These are phyloP conservation scores for Fomes fomentarius DNA, from an alignment of 1,284 basidiomycete species.

Conservation along the genomic window DNA sequence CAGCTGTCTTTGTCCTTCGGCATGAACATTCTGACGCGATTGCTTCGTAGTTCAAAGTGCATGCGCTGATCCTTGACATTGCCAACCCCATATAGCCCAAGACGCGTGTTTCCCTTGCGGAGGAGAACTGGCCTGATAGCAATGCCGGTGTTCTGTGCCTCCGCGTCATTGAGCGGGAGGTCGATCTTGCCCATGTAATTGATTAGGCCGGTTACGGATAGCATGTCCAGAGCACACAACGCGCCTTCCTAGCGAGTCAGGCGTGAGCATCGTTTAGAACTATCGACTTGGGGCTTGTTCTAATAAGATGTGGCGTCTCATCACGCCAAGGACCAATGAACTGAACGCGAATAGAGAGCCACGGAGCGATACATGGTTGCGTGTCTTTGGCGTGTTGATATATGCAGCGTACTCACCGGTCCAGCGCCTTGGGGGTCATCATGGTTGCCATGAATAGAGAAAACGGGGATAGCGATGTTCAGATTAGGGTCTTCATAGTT, in stretches of 20 bases:
- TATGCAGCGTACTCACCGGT: conserved; percentile 57
- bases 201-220: conserved; percentile 91
- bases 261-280: too few species aligned
- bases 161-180: conserved; percentile 64
- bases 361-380: too few species aligned
- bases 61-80: conserved; percentile 97
- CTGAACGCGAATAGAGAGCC: too few species aligned
- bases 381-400: too few species aligned
- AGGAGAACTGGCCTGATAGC: conserved; percentile 90
- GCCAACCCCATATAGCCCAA: conserved; percentile 94
- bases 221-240: conserved; percentile 91
- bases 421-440: conserved; percentile 98
- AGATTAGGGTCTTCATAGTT: conserved; percentile 98
- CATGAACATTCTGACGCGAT: conserved; percentile 95
- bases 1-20: conserved; percentile 88
- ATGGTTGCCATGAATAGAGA: conserved; percentile 99
- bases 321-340: too few species aligned
- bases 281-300: too few species aligned
- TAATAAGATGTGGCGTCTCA: too few species aligned
- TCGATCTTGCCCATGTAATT: conserved; percentile 98
- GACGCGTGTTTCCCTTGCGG: conserved; percentile 83
- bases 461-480: conserved; percentile 94
- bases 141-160: conserved; percentile 76
- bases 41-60: conserved; percentile 93
- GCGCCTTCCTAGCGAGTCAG: conserved; percentile 77